phyloP scores from a whole-genome alignment of 176 grass and related monocot genomes.

The Rhynchospora pubera region DNA sequence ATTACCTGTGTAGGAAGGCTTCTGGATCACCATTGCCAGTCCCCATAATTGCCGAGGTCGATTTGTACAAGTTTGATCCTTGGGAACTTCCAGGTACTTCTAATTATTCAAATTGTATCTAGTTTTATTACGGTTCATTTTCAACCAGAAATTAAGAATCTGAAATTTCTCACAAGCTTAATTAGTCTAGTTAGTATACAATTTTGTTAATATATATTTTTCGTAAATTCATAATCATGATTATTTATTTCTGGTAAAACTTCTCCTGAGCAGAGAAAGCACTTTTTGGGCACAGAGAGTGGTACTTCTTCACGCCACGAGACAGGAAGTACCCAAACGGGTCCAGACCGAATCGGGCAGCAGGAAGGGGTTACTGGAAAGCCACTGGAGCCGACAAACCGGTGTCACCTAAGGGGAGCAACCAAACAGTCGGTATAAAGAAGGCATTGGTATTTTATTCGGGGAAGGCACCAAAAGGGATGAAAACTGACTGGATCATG shows the following conservation, averaged over 20 bases:
- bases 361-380: slow-evolving; percentile 67
- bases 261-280: slow-evolving; percentile 26
- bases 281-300: slow-evolving; percentile 62
- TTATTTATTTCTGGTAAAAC: neutral
- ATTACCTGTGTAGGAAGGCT: slow-evolving; percentile 67
- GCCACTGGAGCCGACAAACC: slow-evolving; percentile 81
- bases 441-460: slow-evolving; percentile 83
- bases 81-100: slow-evolving; percentile 63
- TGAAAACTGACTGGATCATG: slow-evolving; percentile 96
- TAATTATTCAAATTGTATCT: neutral
- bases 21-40: slow-evolving; percentile 15
- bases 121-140: no score
- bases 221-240: neutral
- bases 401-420: slow-evolving; percentile 17
- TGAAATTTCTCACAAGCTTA: no score
- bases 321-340: slow-evolving; percentile 92
- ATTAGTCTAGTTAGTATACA: no score
- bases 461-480: slow-evolving; percentile 47
- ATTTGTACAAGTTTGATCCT: slow-evolving; percentile 68
- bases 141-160: neutral
- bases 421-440: slow-evolving; percentile 42
- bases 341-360: slow-evolving; percentile 51
- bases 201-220: neutral
- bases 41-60: slow-evolving; percentile 71
- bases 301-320: slow-evolving; percentile 90